These are phyloP conservation scores for Kickxella alabastrina DNA, from an alignment of 192 early-diverging fungal genomes.

Conservation along the genomic window DNA sequence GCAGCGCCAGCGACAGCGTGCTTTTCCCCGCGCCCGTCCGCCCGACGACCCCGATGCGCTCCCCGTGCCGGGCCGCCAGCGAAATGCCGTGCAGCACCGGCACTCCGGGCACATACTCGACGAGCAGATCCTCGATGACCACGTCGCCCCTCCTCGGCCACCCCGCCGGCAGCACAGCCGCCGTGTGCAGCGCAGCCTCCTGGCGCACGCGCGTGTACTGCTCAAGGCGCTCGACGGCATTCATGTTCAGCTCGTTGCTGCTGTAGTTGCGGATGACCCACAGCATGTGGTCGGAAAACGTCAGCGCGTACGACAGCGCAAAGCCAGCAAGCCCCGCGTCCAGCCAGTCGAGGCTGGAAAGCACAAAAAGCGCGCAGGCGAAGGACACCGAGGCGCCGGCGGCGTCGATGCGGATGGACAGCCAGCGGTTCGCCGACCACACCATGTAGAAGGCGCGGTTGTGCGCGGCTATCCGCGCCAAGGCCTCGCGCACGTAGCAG, in stretches of 20 bases:
- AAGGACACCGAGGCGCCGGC: conserved; percentile 71
- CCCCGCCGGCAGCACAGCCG: conserved; percentile 42
- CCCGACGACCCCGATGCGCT: conserved; percentile 88
- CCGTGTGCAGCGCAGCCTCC: conserved; percentile 63
- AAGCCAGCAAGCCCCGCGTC: too few species aligned
- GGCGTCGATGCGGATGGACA: conserved; percentile 79
- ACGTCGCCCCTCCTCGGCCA: conserved; percentile 73
- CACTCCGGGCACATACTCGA: conserved; percentile 73
- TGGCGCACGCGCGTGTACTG: conserved; percentile 80
- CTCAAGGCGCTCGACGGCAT: conserved; percentile 74
- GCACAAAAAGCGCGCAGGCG: conserved; percentile 61
- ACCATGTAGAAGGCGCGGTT: conserved; percentile 81
- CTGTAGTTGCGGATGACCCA: conserved; percentile 77
- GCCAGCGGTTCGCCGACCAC: conserved; percentile 83
- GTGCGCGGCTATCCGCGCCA: conserved; percentile 62
- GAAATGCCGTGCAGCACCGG: conserved; percentile 74
- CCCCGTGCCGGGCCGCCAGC: conserved; percentile 60
- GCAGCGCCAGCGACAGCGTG: conserved; percentile 64
- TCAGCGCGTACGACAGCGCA: conserved; percentile 77
- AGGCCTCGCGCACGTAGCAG: conserved; percentile 61
- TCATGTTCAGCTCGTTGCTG: conserved; percentile 80
- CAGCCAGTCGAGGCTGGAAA: conserved; percentile 57
- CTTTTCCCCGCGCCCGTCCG: conserved; percentile 81
- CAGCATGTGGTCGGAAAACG: conserved; percentile 73
- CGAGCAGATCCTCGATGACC: conserved; percentile 60